Evolutionary conservation across 2,329 filamentous ascomycete species (phyloP).

Genomic region (Daldinia sp.): DNA sequence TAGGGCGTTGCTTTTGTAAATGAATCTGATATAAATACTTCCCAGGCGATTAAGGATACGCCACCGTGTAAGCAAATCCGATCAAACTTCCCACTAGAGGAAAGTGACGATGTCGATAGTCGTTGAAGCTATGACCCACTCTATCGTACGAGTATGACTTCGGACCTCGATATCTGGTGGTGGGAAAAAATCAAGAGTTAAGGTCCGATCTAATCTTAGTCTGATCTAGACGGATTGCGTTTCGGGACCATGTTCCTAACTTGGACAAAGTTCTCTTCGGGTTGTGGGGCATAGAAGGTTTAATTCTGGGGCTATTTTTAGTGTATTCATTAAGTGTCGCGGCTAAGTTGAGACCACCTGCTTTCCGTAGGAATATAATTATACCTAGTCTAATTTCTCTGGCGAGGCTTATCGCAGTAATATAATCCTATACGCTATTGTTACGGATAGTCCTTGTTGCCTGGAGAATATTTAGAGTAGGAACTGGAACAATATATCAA

Average conservation of each 20-base stretch:
- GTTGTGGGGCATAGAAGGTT: background rate
- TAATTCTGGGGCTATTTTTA: background rate
- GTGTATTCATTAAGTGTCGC: background rate
- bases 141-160: too few relatives aligned
- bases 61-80: background rate
- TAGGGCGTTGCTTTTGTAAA: background rate
- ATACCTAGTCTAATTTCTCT: background rate
- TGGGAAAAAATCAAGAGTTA: background rate
- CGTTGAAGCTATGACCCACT: too few relatives aligned
- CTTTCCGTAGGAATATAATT: background rate
- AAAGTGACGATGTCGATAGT: too few relatives aligned
- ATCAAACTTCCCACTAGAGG: too few relatives aligned
- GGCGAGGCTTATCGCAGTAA: background rate
- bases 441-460: background rate
- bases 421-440: background rate
- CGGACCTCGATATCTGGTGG: too few relatives aligned
- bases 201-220: background rate
- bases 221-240: background rate
- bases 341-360: background rate
- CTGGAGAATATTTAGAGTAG: background rate
- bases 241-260: background rate
- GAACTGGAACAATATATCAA: background rate
- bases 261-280: background rate
- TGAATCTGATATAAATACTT: background rate
- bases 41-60: background rate